Evolutionary conservation across 208 protist genomes (phyloP), one percentile per base, ranked within the genome.

Genomic region (Trypanosoma brucei): DNA sequence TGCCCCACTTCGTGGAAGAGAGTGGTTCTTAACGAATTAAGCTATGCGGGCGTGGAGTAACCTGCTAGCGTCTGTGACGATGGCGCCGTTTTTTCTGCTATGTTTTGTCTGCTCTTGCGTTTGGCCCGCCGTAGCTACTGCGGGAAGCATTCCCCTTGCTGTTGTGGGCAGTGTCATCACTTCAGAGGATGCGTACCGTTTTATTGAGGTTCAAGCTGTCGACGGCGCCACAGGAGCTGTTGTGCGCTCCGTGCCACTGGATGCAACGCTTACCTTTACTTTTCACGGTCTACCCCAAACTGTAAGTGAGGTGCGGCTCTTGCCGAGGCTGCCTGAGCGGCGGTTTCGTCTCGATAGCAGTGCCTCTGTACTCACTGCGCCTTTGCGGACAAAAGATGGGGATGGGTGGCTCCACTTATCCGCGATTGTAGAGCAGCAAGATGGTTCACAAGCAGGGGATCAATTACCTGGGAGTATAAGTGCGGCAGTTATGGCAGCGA

Each of bases 181-280:
- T 48, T 14, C 62, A n/a, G 33, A 51, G 2, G 70, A 75, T 6
- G 75, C 75, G 14, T 58, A 59, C 30, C 79, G 68, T 36, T 92
- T 82, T 62, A 56, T 92, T 1, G 68, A 84, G 42, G 70, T 92
- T 48, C 80, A 77, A 36, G 81, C 78, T 0, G 67, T 92, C 58
- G 79, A 92, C 44, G 70, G 75, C 42, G 57, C 48, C 42, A 84
- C 62, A 31, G 80, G 80, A 22, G 62, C 66, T 22, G 75, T 88
- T n/a, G 64, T 84, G n/a, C 81, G 85, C 59, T 82, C 70, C 31
- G 63, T 62, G 9, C 72, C 65, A 14, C 70, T 88, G 13, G 81
- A 86, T 49, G 58, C 62, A n/a, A 88, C 79, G 38, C 75, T 62
- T 68, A 85, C 73, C 14, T 87, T 92, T 75, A 76, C 75, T 55